Evolutionary conservation across 306 rosid species (phyloP).

Genomic region (Heteromeles arbutifolia): DNA sequence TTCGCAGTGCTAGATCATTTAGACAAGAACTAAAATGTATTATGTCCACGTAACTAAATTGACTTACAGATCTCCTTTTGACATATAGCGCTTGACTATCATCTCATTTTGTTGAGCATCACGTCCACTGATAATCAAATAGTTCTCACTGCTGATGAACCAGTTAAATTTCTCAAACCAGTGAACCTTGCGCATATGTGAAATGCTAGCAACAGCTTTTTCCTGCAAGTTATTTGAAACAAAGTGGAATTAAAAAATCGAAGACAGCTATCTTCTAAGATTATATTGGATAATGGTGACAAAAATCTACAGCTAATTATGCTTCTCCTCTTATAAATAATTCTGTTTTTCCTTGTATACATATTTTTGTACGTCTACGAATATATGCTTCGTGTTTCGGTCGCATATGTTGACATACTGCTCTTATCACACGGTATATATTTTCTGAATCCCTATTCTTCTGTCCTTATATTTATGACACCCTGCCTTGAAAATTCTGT

Average conservation of each 20-base stretch:
- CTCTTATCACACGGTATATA: background rate
- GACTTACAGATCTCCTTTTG: slow-evolving; percentile 96
- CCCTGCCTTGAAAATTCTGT: background rate
- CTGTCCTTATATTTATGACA: background rate
- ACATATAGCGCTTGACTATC: slow-evolving; percentile 99
- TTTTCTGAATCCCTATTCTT: background rate
- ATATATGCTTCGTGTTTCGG: background rate
- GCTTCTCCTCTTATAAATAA: background rate
- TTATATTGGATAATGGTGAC: background rate
- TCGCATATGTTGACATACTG: background rate
- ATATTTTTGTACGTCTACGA: background rate
- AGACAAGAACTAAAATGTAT: background rate
- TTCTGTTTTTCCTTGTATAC: background rate
- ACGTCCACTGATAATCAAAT: slow-evolving; percentile 94
- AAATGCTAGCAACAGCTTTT: slow-evolving; percentile 80
- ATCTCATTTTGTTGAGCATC: slow-evolving; percentile 99
- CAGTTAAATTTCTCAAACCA: slow-evolving; percentile 99
- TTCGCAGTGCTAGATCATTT: too few relatives aligned
- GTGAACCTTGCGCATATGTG: slow-evolving; percentile 97
- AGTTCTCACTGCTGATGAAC: slow-evolving; percentile 97
- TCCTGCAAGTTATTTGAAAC: slow-evolving; percentile 51
- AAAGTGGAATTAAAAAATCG: background rate
- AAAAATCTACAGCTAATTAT: background rate
- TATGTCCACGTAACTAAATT: slow-evolving; percentile 15
- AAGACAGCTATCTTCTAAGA: background rate